Percentiles rank a stretch among this genome's conserved stretches.
Conservation (phyloP, 306 rosid genomes). For the Styphnolobium japonicum region DNA sequence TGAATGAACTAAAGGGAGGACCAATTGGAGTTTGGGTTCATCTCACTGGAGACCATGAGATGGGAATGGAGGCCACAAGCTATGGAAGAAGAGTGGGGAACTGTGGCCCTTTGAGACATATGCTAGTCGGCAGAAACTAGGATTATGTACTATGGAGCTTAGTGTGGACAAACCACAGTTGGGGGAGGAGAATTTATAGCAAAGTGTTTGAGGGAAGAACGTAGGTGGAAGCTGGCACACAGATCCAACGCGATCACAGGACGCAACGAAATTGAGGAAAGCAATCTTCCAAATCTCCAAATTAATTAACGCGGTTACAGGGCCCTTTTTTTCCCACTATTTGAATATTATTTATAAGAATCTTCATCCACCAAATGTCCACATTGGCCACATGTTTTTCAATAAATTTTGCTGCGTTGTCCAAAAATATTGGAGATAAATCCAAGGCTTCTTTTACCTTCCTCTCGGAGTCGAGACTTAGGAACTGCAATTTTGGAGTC, state of each 20-base stretch:
- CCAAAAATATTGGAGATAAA: not conserved
- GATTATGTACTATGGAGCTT: not conserved
- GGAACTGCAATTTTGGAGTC: not conserved
- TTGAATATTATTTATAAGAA: too few relatives aligned
- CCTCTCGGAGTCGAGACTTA: not conserved
- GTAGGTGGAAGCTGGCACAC: not conserved
- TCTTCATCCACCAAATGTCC: not conserved
- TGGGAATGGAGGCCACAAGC: conserved; percentile 80
- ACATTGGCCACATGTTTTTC: not conserved
- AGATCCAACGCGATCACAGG: not conserved
- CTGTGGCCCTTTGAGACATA: conserved; percentile 72
- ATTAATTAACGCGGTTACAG: not conserved
- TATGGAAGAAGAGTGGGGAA: conserved; percentile 69
- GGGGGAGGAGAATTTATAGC: conserved; percentile 20
- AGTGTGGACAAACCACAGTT: not conserved
- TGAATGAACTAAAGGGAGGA: too few relatives aligned
- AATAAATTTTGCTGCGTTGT: not conserved
- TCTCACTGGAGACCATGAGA: conserved; percentile 86
- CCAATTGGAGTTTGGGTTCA: conserved; percentile 66
- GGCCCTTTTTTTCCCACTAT: not conserved
- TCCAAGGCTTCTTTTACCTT: not conserved
- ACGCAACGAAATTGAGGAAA: too few relatives aligned
- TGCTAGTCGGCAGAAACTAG: conserved; percentile 14
- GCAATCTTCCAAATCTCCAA: not conserved
- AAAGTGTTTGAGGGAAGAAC: not conserved